A percentile compares a stretch with the other conserved stretches of the same genome.
Conservation (phyloP, 768 basidiomycete genomes). For the Calocera cornea region DNA sequence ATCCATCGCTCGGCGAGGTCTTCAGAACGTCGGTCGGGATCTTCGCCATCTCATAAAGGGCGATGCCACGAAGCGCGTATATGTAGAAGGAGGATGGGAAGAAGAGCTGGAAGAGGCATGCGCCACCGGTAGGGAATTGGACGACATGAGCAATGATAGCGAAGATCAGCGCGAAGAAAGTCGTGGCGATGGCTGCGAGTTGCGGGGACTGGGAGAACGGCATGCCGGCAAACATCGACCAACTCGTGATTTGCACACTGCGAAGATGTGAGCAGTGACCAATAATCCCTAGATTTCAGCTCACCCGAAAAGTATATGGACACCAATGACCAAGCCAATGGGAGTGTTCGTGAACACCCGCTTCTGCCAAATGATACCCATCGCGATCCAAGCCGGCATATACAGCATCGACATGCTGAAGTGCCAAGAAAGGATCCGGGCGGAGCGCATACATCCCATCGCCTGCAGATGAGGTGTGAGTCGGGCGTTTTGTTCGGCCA, state of each 20-base stretch:
- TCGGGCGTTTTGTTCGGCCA: conserved; percentile 48
- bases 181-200: conserved; percentile 51
- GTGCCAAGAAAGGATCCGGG: conserved; percentile 60
- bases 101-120: conserved; percentile 51
- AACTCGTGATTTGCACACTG: conserved; percentile 52
- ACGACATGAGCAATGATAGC: conserved; percentile 49
- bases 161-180: conserved; percentile 50
- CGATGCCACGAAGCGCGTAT: conserved; percentile 52
- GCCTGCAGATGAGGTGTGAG: conserved; percentile 63
- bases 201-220: conserved; percentile 64
- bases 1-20: neutral
- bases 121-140: conserved; percentile 31
- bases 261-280: neutral
- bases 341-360: conserved; percentile 52
- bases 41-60: conserved; percentile 51
- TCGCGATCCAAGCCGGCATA: conserved; percentile 63
- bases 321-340: conserved; percentile 42
- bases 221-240: conserved; percentile 55
- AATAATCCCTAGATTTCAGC: neutral
- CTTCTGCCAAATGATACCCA: conserved; percentile 49
- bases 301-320: conserved; percentile 46
- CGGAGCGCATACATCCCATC: conserved; percentile 64
- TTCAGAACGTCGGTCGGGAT: conserved; percentile 38
- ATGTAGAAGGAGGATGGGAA: conserved; percentile 69
- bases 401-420: conserved; percentile 50